Conservation (phyloP, 1,139 yeast genomes). For the Suhomyces choctaworum region DNA sequence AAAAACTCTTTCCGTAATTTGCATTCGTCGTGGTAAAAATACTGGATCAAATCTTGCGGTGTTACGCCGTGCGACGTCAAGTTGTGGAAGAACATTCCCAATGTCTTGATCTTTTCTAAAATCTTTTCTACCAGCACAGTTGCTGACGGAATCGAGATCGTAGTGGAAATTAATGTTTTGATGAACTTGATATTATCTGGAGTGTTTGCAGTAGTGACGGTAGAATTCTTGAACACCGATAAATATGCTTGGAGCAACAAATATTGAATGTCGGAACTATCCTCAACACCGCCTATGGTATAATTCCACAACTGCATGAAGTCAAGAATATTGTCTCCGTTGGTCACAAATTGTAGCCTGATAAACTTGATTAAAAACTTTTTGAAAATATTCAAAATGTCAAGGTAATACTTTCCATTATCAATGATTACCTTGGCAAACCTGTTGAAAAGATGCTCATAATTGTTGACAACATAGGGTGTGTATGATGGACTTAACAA, state of each 20-base stretch:
- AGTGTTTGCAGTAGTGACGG: conserved; percentile 6
- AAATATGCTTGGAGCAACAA: conserved; percentile 20
- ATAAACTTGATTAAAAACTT: conserved; percentile 37
- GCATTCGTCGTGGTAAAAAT: conserved; percentile 12
- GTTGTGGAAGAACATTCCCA: conserved; percentile 26
- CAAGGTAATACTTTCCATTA: conserved; percentile 39
- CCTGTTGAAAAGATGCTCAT: conserved; percentile 16
- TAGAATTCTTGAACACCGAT: conserved; percentile 5
- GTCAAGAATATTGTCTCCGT: conserved; percentile 14
- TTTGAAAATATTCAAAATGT: conserved; percentile 28
- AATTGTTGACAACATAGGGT: conserved; percentile 12
- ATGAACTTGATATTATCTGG: conserved; percentile 14
- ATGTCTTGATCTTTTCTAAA: conserved; percentile 32
- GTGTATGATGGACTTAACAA: conserved; percentile 20
- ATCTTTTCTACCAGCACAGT: conserved; percentile 11
- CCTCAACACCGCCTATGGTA: conserved; percentile 12
- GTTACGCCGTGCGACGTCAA: conserved; percentile 9
- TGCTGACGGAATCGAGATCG: conserved; percentile 10
- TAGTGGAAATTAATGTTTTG: conserved; percentile 7
- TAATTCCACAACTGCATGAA: conserved; percentile 23
- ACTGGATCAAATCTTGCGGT: conserved; percentile 3
- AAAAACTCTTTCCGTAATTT: conserved; percentile 19
- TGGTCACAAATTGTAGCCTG: conserved; percentile 13
- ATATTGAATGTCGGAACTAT: conserved; percentile 14
- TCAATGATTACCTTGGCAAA: conserved; percentile 35